Conservation (phyloP, 768 basidiomycete genomes). For the Tricholomella constricta region DNA sequence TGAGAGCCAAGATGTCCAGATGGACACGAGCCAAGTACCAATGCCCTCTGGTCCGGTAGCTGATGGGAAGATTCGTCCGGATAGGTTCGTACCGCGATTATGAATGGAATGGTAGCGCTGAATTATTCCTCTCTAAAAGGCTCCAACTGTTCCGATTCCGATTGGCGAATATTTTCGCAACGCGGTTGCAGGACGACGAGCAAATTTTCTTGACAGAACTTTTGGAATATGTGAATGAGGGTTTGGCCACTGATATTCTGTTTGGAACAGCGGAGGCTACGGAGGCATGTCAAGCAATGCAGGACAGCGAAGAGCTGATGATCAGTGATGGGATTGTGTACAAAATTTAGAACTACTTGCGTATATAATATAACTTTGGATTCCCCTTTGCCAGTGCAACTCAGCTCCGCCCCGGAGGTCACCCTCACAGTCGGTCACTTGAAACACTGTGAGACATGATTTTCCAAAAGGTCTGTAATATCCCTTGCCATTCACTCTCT, state of each 20-base stretch:
- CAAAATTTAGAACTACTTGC: slow-evolving; percentile 54
- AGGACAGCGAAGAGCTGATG: slow-evolving; percentile 81
- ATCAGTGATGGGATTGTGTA: slow-evolving; percentile 85
- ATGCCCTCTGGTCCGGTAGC: slow-evolving; percentile 35
- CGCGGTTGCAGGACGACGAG: slow-evolving; percentile 72
- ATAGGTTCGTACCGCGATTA: slow-evolving; percentile 52
- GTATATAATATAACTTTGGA: neutral
- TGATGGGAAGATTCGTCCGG: slow-evolving; percentile 49
- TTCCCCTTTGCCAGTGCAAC: no score
- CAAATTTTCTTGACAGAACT: slow-evolving; percentile 71
- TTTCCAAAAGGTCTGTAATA: no score
- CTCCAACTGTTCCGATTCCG: slow-evolving; percentile 79
- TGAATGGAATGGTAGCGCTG: slow-evolving; percentile 4
- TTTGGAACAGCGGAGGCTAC: slow-evolving; percentile 86
- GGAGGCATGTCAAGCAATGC: slow-evolving; percentile 73
- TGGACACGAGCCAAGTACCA: slow-evolving; percentile 50
- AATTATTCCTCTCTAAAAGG: slow-evolving; percentile 39
- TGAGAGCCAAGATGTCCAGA: slow-evolving; percentile 65
- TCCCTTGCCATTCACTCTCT: no score
- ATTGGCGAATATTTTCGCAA: slow-evolving; percentile 71
- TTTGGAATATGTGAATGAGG: slow-evolving; percentile 75
- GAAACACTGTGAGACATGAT: no score
- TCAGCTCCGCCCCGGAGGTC: no score
- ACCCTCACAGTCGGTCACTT: no score
- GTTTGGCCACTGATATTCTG: slow-evolving; percentile 62